Evolutionary conservation across 2,329 filamentous ascomycete species (phyloP).

Genomic region (Bipolaris bicolor): DNA sequence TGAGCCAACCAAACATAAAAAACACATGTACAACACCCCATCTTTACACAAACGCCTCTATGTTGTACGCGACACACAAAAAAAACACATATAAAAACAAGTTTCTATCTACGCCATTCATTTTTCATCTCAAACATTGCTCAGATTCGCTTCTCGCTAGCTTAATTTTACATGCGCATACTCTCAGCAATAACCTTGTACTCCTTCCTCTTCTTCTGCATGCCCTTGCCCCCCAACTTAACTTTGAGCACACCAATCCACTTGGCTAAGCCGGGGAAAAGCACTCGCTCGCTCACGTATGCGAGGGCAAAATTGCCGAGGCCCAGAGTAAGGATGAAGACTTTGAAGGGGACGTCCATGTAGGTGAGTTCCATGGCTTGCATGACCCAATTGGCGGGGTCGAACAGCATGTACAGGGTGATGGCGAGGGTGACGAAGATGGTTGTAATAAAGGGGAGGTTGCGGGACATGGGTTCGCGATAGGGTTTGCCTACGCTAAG

Average conservation of each 20-base stretch:
- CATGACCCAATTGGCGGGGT: slow-evolving; percentile 71
- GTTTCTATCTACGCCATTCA: neutral
- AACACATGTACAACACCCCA: too few species aligned
- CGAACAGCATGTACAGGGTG: slow-evolving; percentile 79
- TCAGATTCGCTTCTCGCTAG: neutral
- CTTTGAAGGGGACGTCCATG: slow-evolving; percentile 74
- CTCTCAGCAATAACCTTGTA: slow-evolving; percentile 74
- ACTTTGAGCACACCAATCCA: slow-evolving; percentile 67
- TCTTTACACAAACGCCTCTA: too few species aligned
- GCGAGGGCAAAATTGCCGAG: slow-evolving; percentile 70
- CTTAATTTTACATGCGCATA: slow-evolving; percentile 32
- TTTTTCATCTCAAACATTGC: neutral
- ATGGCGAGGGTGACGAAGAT: slow-evolving; percentile 71
- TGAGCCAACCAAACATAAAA: too few species aligned
- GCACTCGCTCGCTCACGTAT: slow-evolving; percentile 72
- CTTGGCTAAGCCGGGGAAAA: slow-evolving; percentile 73
- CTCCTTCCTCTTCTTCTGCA: slow-evolving; percentile 78
- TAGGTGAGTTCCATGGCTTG: slow-evolving; percentile 84
- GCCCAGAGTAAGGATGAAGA: slow-evolving; percentile 74
- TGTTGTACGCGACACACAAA: too few species aligned
- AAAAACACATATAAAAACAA: neutral
- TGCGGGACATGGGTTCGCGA: slow-evolving; percentile 77
- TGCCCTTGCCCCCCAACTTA: slow-evolving; percentile 59
- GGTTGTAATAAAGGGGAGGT: slow-evolving; percentile 84
- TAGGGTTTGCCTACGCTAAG: slow-evolving; percentile 92